Base-by-base conservation (phyloP, 179 eudicot species). In the Vitellaria paradoxa region DNA sequence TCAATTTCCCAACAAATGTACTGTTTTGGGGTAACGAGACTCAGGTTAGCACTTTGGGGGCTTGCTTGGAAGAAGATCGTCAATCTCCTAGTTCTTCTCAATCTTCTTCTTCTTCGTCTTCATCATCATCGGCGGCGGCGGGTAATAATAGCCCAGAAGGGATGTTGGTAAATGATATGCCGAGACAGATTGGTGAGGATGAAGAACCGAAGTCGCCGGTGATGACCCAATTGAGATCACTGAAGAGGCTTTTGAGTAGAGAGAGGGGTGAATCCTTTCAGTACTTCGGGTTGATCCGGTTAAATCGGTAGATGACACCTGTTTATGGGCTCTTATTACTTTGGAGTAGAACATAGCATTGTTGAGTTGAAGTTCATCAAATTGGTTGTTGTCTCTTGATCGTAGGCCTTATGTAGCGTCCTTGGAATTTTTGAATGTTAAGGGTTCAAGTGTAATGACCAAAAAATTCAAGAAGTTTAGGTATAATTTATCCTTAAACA, bases 1-100 rank as follows among this genome's bases (percentile, higher is more conserved):
- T 53, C 6, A 77, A n/a, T 75, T 84, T 90, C 23, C 99, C 97
- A 0, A 89, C 97, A 18, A 95, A 90, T 81, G 93, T 93, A 10
- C 68, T 90, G 85, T 82, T 82, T 81, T 90, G 94, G 97, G 98
- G 97, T 15, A 70, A 91, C 78, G 86, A 89, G 78, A 83, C 83
- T 67, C 84, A 83, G 73, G 86, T 89, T 65, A 88, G 85, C 76
- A 81, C 90, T 4, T 47, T 84, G 30, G 83, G 76, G 2, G 47
- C 79, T 40, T 24, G 70, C 61, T 63, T 70, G 46, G 88, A 82
- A 15, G 88, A 78, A 45, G 78, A 45, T 6, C 63, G 5, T 72
- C 77, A 46, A 13, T 17, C 3, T 52, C 24, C 61, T 20, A 2
- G 56, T 17, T 21, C 63, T 67, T 56, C 77, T 45, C 68, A 70